Percentiles rank a stretch among this genome's conserved stretches.
phyloP scores from a whole-genome alignment of 2,329 filamentous ascomycete genomes.

The Cladosporium sp. region DNA sequence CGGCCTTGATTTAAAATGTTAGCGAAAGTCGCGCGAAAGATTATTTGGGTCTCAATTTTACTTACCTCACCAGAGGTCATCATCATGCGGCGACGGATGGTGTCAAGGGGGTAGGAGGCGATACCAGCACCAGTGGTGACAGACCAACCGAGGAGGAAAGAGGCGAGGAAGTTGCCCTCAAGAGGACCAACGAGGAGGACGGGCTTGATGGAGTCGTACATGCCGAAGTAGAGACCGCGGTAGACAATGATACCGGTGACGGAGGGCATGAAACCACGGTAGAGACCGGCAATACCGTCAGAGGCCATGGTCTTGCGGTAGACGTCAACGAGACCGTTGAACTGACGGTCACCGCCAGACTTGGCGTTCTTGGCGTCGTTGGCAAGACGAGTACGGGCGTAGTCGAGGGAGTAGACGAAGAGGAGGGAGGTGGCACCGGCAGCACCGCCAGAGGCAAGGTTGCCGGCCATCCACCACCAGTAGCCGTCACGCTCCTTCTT shows the following conservation, averaged over 20 bases:
- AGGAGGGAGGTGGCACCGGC: constrained; percentile 99
- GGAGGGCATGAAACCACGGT: constrained; percentile 99
- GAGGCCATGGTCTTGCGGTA: constrained; percentile 99
- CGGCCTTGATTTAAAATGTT: constrained; percentile 57
- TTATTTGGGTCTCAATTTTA: constrained; percentile 14
- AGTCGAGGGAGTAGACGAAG: constrained; percentile 99
- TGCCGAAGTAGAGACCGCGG: constrained; percentile 99
- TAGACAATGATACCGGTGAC: constrained; percentile 99
- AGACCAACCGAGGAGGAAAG: constrained; percentile 95
- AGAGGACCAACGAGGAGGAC: constrained; percentile 86
- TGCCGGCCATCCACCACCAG: constrained; percentile 97
- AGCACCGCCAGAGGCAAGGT: constrained; percentile 99
- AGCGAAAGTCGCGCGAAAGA: constrained; percentile 27
- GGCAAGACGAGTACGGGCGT: constrained; percentile 99
- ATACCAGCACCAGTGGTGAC: constrained; percentile 99
- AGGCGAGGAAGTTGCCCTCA: constrained; percentile 98
- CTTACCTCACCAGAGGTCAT: constrained; percentile 79
- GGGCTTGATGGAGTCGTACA: constrained; percentile 99
- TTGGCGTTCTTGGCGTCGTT: constrained; percentile 99
- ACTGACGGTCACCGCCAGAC: constrained; percentile 95
- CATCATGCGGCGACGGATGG: constrained; percentile 99
- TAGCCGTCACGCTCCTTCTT: constrained; percentile 99
- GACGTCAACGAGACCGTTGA: constrained; percentile 99
- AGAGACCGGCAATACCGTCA: constrained; percentile 98
- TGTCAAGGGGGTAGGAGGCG: constrained; percentile 99